Conservation (phyloP, 192 early-diverging fungal species). For the Podila epicladia region DNA sequence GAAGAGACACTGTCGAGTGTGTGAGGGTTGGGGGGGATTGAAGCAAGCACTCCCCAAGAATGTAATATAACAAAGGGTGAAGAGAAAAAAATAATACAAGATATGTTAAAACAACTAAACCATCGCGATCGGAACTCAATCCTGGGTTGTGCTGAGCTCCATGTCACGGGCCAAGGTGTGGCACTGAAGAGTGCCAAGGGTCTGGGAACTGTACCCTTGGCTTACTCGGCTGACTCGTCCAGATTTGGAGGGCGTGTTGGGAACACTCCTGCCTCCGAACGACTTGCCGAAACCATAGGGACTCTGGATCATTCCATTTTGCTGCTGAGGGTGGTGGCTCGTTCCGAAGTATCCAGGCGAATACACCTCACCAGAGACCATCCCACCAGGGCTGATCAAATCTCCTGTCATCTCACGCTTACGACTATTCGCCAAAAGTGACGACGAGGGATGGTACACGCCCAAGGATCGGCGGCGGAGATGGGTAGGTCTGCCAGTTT, state of each 20-base stretch:
- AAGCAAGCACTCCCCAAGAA: too few relatives aligned
- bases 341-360: constrained; percentile 41
- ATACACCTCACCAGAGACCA: not conserved
- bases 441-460: constrained; percentile 10
- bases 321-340: constrained; percentile 3
- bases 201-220: constrained; percentile 11
- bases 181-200: constrained; percentile 7
- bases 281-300: constrained; percentile 34
- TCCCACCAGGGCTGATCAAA: constrained; percentile 4
- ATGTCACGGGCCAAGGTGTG: constrained; percentile 44
- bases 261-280: constrained; percentile 5
- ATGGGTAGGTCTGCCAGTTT: constrained; percentile 2
- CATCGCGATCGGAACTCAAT: not conserved
- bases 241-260: constrained; percentile 29
- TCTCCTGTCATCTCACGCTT: constrained; percentile 18
- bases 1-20: not conserved
- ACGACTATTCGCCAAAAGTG: constrained; percentile 4
- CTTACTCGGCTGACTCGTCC: constrained; percentile 40
- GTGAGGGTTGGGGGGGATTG: too few relatives aligned
- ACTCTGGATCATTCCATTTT: constrained; percentile 11
- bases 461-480: constrained; percentile 23
- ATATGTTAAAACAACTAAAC: not conserved
- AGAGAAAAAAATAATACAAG: too few relatives aligned
- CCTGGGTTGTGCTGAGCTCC: constrained; percentile 19
- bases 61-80: too few relatives aligned